Conservation (phyloP, 169 alveolate genomes). For the Amoebophrya sp. region DNA sequence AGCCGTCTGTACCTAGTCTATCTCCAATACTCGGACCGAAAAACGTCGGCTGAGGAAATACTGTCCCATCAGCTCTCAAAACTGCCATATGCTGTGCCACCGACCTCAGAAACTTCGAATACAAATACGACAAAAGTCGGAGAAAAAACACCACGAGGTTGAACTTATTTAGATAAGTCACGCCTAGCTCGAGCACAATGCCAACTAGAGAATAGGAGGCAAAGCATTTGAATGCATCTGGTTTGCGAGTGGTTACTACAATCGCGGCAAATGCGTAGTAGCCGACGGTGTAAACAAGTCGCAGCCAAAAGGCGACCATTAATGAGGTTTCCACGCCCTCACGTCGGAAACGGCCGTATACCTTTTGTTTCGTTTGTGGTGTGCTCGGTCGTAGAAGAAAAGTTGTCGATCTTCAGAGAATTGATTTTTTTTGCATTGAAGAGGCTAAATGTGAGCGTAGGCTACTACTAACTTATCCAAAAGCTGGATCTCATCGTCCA, state of each 20-base stretch:
- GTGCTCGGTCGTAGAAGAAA: too few relatives aligned
- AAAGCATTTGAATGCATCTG: neutral
- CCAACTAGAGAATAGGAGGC: neutral
- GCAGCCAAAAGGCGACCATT: neutral
- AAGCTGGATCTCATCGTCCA: too few relatives aligned
- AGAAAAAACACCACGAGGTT: neutral
- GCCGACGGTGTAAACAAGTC: neutral
- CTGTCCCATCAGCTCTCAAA: too few relatives aligned
- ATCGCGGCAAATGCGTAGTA: neutral
- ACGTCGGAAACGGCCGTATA: neutral
- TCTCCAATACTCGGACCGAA: too few relatives aligned
- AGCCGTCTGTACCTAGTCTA: too few relatives aligned
- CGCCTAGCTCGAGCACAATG: neutral
- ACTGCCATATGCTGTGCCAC: neutral
- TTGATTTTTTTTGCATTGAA: too few relatives aligned
- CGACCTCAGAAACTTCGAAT: neutral
- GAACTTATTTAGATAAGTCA: neutral
- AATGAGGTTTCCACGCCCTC: neutral
- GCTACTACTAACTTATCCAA: too few relatives aligned
- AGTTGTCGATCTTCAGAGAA: too few relatives aligned
- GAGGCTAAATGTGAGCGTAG: too few relatives aligned
- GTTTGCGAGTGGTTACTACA: neutral
- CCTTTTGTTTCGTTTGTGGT: too few relatives aligned
- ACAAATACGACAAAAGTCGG: neutral
- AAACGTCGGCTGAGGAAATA: too few relatives aligned